Percentiles rank a stretch among this genome's conserved stretches.
Conservation (phyloP, 805 yeast genomes). For the Candida nonsorbophila region DNA sequence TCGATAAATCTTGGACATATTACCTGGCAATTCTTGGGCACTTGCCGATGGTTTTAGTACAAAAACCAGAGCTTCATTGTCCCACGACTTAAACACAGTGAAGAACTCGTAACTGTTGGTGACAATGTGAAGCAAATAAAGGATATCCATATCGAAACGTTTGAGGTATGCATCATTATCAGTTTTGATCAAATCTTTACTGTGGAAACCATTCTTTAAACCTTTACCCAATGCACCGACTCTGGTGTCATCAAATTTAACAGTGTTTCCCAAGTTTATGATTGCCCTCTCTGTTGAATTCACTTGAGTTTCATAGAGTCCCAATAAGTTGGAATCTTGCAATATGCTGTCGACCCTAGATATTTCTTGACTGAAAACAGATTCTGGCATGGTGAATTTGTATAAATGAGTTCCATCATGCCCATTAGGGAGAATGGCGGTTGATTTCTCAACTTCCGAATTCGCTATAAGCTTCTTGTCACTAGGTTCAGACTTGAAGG, state of each 20-base stretch:
- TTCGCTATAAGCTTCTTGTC: conserved; percentile 37
- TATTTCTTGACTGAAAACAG: conserved; percentile 49
- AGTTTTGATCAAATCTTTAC: conserved; percentile 47
- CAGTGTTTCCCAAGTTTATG: conserved; percentile 70
- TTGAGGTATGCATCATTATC: conserved; percentile 51
- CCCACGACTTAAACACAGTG: conserved; percentile 63
- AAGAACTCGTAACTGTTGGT: conserved; percentile 75
- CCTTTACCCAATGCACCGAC: conserved; percentile 88
- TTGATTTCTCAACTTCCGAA: conserved; percentile 54
- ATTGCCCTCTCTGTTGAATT: conserved; percentile 66
- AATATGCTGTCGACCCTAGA: conserved; percentile 57
- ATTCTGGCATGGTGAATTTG: conserved; percentile 66
- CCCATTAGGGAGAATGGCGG: conserved; percentile 68
- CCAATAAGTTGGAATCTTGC: conserved; percentile 55
- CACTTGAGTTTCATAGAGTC: conserved; percentile 74
- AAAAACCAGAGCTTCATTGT: conserved; percentile 42
- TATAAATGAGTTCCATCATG: conserved; percentile 49
- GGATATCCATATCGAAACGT: conserved; percentile 49
- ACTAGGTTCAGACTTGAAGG: conserved; percentile 47
- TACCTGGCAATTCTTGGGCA: conserved; percentile 62
- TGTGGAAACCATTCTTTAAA: conserved; percentile 75
- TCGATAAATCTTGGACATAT: conserved; percentile 48
- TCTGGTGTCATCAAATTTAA: conserved; percentile 60
- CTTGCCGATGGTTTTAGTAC: conserved; percentile 62
- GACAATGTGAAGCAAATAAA: conserved; percentile 63